A percentile compares a stretch with the other conserved stretches of the same genome.
Evolutionary conservation across 306 rosid species (phyloP).

Genomic region (Vigna unguiculata): DNA sequence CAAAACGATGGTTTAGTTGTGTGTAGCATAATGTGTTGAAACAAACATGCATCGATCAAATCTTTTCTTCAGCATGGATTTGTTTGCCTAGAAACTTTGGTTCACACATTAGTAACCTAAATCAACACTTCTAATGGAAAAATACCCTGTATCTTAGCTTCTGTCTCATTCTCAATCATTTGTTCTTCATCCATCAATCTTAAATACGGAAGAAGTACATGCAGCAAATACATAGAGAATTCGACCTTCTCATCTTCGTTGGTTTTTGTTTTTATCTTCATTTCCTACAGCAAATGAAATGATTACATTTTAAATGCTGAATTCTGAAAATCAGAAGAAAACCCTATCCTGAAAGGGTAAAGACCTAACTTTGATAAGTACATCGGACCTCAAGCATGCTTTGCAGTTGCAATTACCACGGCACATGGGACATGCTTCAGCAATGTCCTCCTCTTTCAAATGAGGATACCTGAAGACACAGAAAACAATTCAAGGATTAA

Average conservation of each 20-base stretch:
- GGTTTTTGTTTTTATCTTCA: constrained; percentile 9
- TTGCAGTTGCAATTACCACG: constrained; percentile 85
- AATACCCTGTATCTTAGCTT: no score
- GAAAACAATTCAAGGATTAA: neutral
- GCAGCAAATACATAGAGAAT: constrained; percentile 57
- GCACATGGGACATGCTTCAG: constrained; percentile 78
- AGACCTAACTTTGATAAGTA: constrained; percentile 47
- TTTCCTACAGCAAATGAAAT: constrained; percentile 38
- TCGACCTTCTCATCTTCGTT: constrained; percentile 27
- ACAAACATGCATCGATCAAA: constrained; percentile 22
- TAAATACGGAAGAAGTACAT: constrained; percentile 67
- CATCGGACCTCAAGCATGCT: constrained; percentile 65
- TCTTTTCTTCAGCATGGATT: neutral
- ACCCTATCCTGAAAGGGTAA: constrained; percentile 13
- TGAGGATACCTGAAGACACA: constrained; percentile 74
- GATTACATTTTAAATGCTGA: neutral
- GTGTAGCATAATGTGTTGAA: constrained; percentile 3
- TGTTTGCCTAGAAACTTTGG: neutral
- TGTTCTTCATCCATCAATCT: constrained; percentile 55
- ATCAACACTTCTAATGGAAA: neutral
- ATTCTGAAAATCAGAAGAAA: constrained; percentile 10
- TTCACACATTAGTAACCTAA: neutral
- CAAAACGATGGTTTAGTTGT: neutral
- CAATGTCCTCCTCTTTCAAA: constrained; percentile 56
- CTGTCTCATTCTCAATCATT: no score